These are phyloP conservation scores for Phytopythium litorale DNA, from an alignment of 352 stramenopile species.

Conservation along the genomic window DNA sequence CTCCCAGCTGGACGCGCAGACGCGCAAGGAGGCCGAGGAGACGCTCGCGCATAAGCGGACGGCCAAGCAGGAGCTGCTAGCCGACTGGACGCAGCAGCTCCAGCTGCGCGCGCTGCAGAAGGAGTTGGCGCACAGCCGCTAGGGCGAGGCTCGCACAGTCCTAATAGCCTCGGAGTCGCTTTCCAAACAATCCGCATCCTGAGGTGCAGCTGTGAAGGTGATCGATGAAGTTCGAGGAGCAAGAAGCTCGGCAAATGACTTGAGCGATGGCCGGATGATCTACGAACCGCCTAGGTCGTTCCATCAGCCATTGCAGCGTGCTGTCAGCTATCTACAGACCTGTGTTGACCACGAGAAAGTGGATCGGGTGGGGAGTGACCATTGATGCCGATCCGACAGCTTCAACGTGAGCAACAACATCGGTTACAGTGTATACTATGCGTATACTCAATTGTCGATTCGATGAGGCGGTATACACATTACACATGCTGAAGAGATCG, in stretches of 20 bases:
- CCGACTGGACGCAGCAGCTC: slow-evolving; percentile 47
- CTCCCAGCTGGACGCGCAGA: slow-evolving; percentile 36
- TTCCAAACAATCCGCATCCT: neutral
- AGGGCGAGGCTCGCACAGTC: neutral
- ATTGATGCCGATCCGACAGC: too few relatives aligned
- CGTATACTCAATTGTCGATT: neutral
- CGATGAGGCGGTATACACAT: neutral
- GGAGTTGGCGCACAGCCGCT: slow-evolving; percentile 9
- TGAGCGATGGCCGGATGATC: too few relatives aligned
- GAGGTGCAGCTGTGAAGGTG: too few relatives aligned
- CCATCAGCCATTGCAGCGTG: too few relatives aligned
- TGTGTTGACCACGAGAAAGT: too few relatives aligned
- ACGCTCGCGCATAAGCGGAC: slow-evolving; percentile 18
- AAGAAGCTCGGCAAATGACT: too few relatives aligned
- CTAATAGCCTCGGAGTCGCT: neutral
- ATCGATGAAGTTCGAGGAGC: too few relatives aligned
- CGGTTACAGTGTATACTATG: neutral
- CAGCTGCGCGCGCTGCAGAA: slow-evolving; percentile 23
- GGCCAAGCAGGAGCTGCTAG: slow-evolving; percentile 35
- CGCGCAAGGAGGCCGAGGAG: slow-evolving; percentile 23
- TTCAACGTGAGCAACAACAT: neutral
- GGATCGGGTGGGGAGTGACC: too few relatives aligned
- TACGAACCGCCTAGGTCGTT: too few relatives aligned
- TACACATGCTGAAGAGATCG: neutral
- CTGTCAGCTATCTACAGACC: too few relatives aligned